phyloP scores from a whole-genome alignment of 805 yeast genomes.

The Saccharomycopsis sp. region DNA sequence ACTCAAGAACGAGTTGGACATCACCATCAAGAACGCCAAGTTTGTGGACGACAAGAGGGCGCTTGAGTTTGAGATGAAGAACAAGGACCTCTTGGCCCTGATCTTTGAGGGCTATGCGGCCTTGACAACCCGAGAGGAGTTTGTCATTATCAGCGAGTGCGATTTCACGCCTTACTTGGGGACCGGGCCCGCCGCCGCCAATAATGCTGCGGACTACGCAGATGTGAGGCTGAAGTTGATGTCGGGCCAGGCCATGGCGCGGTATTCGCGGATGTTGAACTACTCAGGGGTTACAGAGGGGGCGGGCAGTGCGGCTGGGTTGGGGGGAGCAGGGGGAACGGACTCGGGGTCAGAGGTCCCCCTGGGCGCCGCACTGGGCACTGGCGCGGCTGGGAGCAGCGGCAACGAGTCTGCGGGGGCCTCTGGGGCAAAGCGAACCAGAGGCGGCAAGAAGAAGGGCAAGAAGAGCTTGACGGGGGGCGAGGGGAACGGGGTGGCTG shows the following conservation, averaged over 20 bases:
- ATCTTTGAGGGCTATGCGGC: slow-evolving; percentile 28
- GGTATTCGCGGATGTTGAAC: background rate
- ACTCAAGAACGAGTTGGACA: slow-evolving; percentile 11
- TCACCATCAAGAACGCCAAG: slow-evolving; percentile 11
- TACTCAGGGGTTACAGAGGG: no score
- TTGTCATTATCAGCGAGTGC: slow-evolving; percentile 25
- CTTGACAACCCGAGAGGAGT: slow-evolving; percentile 28
- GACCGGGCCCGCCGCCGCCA: no score
- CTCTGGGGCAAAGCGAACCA: background rate
- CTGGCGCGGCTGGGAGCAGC: slow-evolving; percentile 7
- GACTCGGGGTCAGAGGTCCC: no score
- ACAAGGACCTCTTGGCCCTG: slow-evolving; percentile 11
- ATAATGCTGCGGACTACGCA: slow-evolving; percentile 18
- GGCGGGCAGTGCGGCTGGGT: no score
- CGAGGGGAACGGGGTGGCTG: background rate
- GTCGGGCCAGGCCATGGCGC: slow-evolving; percentile 5
- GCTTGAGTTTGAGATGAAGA: slow-evolving; percentile 9
- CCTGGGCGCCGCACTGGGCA: slow-evolving; percentile 16
- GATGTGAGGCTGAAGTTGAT: slow-evolving; percentile 4
- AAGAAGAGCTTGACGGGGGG: slow-evolving; percentile 3
- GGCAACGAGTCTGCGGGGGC: slow-evolving; percentile 14
- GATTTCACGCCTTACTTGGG: slow-evolving; percentile 24
- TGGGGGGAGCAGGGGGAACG: no score
- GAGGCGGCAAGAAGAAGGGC: background rate
- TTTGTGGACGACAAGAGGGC: slow-evolving; percentile 2